phyloP scores from a whole-genome alignment of 2,329 filamentous ascomycete species.

The Fusarium sp. region DNA sequence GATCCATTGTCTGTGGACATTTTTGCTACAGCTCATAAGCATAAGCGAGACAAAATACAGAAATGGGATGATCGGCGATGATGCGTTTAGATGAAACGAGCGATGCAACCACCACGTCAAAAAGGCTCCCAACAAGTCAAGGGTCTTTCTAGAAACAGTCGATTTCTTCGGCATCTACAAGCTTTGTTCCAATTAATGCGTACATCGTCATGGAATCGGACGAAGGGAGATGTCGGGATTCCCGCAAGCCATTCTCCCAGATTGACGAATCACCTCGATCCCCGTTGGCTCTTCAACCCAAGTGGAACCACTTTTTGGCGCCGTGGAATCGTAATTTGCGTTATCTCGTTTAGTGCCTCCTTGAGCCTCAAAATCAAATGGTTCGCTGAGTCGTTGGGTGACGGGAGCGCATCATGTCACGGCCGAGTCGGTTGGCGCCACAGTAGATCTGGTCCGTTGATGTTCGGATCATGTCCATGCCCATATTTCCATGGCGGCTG shows the following conservation, averaged over 20 bases:
- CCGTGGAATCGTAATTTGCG: slow-evolving; percentile 12
- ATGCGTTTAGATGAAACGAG: neutral
- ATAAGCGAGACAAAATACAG: neutral
- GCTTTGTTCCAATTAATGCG: neutral
- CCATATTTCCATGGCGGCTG: neutral
- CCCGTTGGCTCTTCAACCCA: neutral
- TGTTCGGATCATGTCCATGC: neutral
- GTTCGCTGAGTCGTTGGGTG: neutral
- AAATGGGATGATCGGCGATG: neutral
- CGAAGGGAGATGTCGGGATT: slow-evolving; percentile 20
- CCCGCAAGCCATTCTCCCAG: neutral
- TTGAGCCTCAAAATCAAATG: slow-evolving; percentile 27
- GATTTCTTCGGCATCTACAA: neutral
- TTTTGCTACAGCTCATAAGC: neutral
- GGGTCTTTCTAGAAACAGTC: neutral
- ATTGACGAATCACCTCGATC: neutral
- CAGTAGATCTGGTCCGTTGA: slow-evolving; percentile 1
- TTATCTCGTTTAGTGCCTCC: slow-evolving; percentile 5
- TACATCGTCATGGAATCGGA: neutral
- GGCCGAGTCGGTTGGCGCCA: neutral
- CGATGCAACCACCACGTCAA: neutral
- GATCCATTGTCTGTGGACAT: neutral
- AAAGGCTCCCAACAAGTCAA: neutral
- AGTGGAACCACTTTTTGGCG: neutral
- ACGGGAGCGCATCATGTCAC: neutral